A percentile compares a stretch with the other conserved stretches of the same genome.
These are phyloP conservation scores for Calamus simplicifolius DNA, from an alignment of 176 grass and related monocot genomes.

Conservation along the genomic window DNA sequence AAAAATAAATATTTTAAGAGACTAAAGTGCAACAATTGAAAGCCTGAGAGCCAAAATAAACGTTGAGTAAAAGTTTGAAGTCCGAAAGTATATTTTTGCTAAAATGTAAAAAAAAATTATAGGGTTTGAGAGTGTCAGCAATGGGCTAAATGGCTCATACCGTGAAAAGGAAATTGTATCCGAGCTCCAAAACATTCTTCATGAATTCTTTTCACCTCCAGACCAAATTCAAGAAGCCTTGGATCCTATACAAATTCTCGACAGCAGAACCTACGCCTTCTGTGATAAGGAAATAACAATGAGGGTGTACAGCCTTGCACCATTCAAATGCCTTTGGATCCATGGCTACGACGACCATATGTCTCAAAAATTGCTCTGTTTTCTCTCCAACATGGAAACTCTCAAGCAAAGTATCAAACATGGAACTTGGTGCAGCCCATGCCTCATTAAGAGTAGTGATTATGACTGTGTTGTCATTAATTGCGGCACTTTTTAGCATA, in stretches of 20 bases:
- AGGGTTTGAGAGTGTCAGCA: too few species aligned
- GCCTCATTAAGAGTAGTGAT: constrained; percentile 55
- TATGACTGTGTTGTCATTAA: constrained; percentile 56
- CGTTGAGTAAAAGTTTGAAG: too few species aligned
- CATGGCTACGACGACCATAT: constrained; percentile 45
- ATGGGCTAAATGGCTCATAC: constrained; percentile 2
- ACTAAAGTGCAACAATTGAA: too few species aligned
- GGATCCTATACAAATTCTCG: constrained; percentile 29
- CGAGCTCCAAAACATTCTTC: constrained; percentile 37
- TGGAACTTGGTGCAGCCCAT: constrained; percentile 43
- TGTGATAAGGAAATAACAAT: constrained; percentile 46
- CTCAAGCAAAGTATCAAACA: constrained; percentile 52
- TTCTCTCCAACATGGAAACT: neutral
- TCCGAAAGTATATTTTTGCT: too few species aligned
- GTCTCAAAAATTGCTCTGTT: constrained; percentile 29
- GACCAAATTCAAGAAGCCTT: constrained; percentile 46
- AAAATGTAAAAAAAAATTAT: too few species aligned
- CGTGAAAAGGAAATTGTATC: constrained; percentile 70
- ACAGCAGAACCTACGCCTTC: constrained; percentile 11
- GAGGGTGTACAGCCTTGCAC: constrained; percentile 44
- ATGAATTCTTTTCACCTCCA: constrained; percentile 51
- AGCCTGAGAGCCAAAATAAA: too few species aligned
- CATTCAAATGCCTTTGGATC: constrained; percentile 30
- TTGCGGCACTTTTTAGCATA: constrained; percentile 33
- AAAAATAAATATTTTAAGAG: too few species aligned